Evolutionary conservation across 257 asterid genomes (phyloP), one percentile per base, ranked within the genome.

Genomic region (Echium plantagineum): DNA sequence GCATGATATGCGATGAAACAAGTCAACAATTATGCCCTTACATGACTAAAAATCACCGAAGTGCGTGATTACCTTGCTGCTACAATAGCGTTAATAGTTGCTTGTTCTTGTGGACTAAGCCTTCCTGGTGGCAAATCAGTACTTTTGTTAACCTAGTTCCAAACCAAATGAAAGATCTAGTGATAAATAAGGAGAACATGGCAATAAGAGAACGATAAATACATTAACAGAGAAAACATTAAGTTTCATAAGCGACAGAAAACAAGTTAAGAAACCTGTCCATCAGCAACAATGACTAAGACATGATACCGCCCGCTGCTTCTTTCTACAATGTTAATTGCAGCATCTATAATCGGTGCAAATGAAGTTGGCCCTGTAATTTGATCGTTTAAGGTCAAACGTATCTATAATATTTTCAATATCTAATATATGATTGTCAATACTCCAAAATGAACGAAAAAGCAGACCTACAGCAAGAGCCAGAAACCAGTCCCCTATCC

Each of bases 261-360:
- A 21, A 42, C 35, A 26, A 24, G 18, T 38, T 9, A 3, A 24
- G 35, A 69, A 88, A n/a, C 96, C 94, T 88, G 95, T 31, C 96
- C 96, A 71, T 88, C 96, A 48, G 95, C 96, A 62, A 88, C 85
- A 48, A 88, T 80, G 73, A 88, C 70, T 75, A 88, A 71, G 59
- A 85, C 94, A 69, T 88, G 96, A 79, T 85, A 88, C 70, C 80
- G 94, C 46, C 90, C 94, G 53, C 84, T 77, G 54, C 90, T 86
- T 51, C 84, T 52, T n/a, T n/a, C n/a, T n/a, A n/a, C n/a, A n/a
- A n/a, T n/a, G n/a, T n/a, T n/a, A n/a, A n/a, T n/a, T n/a, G 94
- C 95, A 89, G 83, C 81, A 72, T 85, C 94, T 30, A 88, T 88
- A 63, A 77, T 62, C 12, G 94, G 94, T 57, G 93, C 93, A 75